A percentile compares a stretch with the other conserved stretches of the same genome.
Evolutionary conservation across 1,139 yeast genomes (phyloP).

Genomic region (Sugiyamaella neomexicana): DNA sequence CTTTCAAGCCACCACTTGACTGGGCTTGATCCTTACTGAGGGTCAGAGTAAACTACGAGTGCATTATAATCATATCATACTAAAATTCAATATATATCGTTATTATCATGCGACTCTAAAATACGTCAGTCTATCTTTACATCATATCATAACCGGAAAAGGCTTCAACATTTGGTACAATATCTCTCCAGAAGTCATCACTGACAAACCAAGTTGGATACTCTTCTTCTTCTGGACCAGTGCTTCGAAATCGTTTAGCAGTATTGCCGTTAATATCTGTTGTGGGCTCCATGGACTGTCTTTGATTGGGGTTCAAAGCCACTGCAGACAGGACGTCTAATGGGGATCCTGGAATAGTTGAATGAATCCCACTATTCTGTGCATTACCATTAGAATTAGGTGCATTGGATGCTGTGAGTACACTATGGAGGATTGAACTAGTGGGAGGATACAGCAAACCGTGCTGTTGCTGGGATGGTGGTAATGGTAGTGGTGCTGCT

Average conservation of each 20-base stretch:
- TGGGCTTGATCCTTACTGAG: too few species aligned
- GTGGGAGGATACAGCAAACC: background rate
- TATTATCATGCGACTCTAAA: too few species aligned
- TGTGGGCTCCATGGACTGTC: slow-evolving; percentile 11
- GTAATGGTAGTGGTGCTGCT: slow-evolving; percentile 6
- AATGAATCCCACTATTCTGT: slow-evolving; percentile 11
- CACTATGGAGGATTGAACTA: background rate
- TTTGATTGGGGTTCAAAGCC: slow-evolving; percentile 28
- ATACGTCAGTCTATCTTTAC: slow-evolving; percentile 5
- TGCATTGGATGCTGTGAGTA: background rate
- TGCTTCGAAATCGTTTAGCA: background rate
- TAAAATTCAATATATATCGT: too few species aligned
- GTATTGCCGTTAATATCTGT: background rate
- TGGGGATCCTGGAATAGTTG: slow-evolving; percentile 31
- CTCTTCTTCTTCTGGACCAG: slow-evolving; percentile 23
- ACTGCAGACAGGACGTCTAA: slow-evolving; percentile 37
- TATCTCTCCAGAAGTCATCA: slow-evolving; percentile 38
- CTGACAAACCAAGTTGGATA: slow-evolving; percentile 34
- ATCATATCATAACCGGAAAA: slow-evolving; percentile 34
- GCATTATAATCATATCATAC: too few species aligned
- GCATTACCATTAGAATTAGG: slow-evolving; percentile 3
- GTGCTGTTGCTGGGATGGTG: background rate
- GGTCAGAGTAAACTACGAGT: too few species aligned
- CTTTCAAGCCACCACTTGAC: too few species aligned
- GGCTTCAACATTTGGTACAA: slow-evolving; percentile 37